These are phyloP conservation scores for Dorcoceras hygrometricum DNA, from an alignment of 257 asterid genomes.

Conservation along the genomic window DNA sequence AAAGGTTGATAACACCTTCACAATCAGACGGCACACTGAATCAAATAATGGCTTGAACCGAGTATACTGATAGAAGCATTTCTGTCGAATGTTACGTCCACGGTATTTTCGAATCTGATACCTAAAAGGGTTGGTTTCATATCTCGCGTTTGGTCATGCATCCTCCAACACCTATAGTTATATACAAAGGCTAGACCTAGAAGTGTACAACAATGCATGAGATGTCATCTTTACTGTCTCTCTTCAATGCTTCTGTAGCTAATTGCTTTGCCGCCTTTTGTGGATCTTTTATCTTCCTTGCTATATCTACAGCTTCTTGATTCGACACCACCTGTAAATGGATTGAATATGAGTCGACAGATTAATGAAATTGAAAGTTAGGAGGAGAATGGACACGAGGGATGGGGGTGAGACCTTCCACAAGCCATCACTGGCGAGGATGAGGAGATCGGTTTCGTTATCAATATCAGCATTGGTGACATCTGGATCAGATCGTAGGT, in stretches of 20 bases:
- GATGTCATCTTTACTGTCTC: slow-evolving; percentile 85
- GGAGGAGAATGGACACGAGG: background rate
- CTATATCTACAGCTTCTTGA: slow-evolving; percentile 77
- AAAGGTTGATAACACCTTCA: slow-evolving; percentile 18
- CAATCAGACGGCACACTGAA: background rate
- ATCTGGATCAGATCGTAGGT: slow-evolving; percentile 56
- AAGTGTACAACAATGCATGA: slow-evolving; percentile 90
- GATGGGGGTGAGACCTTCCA: slow-evolving; percentile 32
- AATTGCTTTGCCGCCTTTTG: slow-evolving; percentile 75
- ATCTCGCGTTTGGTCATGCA: too few relatives aligned
- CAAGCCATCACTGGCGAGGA: slow-evolving; percentile 91
- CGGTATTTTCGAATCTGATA: slow-evolving; percentile 18
- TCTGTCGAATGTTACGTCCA: background rate
- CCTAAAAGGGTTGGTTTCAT: slow-evolving; percentile 17
- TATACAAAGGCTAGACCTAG: too few relatives aligned
- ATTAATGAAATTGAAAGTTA: background rate
- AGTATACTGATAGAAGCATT: background rate
- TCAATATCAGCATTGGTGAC: slow-evolving; percentile 39
- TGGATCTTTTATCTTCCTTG: slow-evolving; percentile 59
- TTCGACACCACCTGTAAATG: slow-evolving; percentile 73
- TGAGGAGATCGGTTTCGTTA: slow-evolving; percentile 58
- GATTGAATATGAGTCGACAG: background rate
- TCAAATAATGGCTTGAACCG: background rate
- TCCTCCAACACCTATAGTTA: too few relatives aligned
- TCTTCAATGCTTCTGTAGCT: slow-evolving; percentile 50